phyloP scores from a whole-genome alignment of 164 flowering plant species.

The Stephania japonica region DNA sequence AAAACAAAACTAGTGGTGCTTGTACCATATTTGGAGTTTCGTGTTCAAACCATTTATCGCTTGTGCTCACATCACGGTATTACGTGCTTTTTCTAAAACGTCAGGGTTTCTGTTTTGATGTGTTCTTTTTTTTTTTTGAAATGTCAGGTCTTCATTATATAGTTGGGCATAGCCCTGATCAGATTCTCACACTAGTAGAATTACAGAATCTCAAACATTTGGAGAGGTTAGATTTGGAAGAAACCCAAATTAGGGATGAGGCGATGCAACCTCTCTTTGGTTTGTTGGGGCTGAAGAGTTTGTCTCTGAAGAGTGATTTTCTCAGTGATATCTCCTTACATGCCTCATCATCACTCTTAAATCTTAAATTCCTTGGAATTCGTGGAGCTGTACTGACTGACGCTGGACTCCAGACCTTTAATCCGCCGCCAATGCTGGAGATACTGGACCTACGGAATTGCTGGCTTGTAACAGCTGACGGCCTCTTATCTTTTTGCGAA shows the following conservation, averaged over 20 bases:
- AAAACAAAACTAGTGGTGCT: background rate
- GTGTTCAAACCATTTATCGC: too few relatives aligned
- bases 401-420: slow-evolving; percentile 48
- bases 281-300: slow-evolving; percentile 33
- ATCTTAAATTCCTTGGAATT: slow-evolving; percentile 42
- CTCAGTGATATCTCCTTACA: slow-evolving; percentile 54
- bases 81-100: too few relatives aligned
- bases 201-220: slow-evolving; percentile 45
- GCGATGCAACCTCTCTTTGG: slow-evolving; percentile 42
- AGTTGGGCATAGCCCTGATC: slow-evolving; percentile 21
- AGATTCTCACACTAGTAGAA: slow-evolving; percentile 38
- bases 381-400: slow-evolving; percentile 65
- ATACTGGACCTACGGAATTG: slow-evolving; percentile 67
- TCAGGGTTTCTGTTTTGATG: too few relatives aligned
- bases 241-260: slow-evolving; percentile 44
- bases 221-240: slow-evolving; percentile 59
- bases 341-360: slow-evolving; percentile 40
- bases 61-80: too few relatives aligned
- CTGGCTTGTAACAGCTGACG: slow-evolving; percentile 76
- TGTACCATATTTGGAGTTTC: background rate
- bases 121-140: background rate
- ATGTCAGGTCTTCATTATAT: slow-evolving; percentile 42
- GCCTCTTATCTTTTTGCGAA: slow-evolving; percentile 35
- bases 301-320: slow-evolving; percentile 49
- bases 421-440: slow-evolving; percentile 46